phyloP scores from a whole-genome alignment of 2,329 filamentous ascomycete species.

The Fusarium setosum region DNA sequence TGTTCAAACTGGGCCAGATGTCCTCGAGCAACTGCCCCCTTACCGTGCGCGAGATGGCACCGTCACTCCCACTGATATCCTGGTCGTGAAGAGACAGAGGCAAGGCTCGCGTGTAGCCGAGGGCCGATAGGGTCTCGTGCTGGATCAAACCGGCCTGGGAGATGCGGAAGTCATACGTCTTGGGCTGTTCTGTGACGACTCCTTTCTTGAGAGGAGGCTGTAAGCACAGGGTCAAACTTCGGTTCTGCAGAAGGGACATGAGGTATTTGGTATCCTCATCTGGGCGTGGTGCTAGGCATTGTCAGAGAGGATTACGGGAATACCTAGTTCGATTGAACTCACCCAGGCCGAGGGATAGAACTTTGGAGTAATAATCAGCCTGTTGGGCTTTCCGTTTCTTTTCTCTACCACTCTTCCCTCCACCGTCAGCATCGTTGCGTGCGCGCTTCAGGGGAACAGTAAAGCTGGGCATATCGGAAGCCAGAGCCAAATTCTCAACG shows the following conservation, averaged over 20 bases:
- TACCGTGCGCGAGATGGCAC: conserved; percentile 13
- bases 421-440: not conserved
- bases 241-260: conserved; percentile 28
- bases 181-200: not conserved
- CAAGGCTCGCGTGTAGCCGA: conserved; percentile 19
- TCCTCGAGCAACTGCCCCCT: conserved; percentile 45
- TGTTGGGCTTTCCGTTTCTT: not conserved
- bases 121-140: conserved; percentile 24
- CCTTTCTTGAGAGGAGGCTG: not conserved
- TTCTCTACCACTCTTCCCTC: not conserved
- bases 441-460: conserved; percentile 13
- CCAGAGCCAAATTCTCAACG: not conserved
- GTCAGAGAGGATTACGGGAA: not conserved
- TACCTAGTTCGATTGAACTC: not conserved
- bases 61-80: conserved; percentile 4
- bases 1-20: conserved; percentile 39
- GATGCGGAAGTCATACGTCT: conserved; percentile 25
- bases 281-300: conserved; percentile 23
- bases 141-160: conserved; percentile 36
- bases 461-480: not conserved
- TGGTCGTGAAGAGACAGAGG: conserved; percentile 20
- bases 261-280: conserved; percentile 29
- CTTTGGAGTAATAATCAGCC: conserved; percentile 7
- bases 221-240: conserved; percentile 22
- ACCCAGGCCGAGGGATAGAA: conserved; percentile 34